Evolutionary conservation across 352 stramenopile genomes (phyloP).

Genomic region (Phytophthora pluvialis): DNA sequence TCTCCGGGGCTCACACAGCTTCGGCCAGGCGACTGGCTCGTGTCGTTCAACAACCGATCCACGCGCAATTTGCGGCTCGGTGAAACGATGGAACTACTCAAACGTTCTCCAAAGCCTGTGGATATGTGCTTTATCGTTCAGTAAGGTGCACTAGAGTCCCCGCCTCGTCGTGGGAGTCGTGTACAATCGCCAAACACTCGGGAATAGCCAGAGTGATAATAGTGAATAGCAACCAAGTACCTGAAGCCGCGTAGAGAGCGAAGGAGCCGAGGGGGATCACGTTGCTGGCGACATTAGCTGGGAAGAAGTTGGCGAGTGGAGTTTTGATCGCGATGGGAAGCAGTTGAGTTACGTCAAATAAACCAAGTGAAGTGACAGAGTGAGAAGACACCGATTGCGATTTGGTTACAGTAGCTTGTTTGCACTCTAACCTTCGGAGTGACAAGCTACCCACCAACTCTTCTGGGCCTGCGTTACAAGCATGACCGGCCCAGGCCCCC

Average conservation of each 20-base stretch:
- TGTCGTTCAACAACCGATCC: constrained; percentile 76
- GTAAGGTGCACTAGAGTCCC: constrained; percentile 31
- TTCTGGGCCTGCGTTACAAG: background rate
- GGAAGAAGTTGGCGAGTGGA: constrained; percentile 11
- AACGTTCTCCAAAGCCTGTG: constrained; percentile 74
- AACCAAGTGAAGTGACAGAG: constrained; percentile 32
- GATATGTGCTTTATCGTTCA: constrained; percentile 85
- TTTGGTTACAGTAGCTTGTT: constrained; percentile 7
- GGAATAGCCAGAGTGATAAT: constrained; percentile 35
- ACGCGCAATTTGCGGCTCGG: constrained; percentile 66
- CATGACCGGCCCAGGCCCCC: background rate
- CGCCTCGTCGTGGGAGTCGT: constrained; percentile 8
- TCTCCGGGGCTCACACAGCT: constrained; percentile 73
- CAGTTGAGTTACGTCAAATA: constrained; percentile 7
- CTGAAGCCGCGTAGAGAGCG: background rate
- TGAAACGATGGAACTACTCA: constrained; percentile 86
- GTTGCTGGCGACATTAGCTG: constrained; percentile 13
- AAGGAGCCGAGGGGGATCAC: constrained; percentile 11
- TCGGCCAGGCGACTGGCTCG: constrained; percentile 72
- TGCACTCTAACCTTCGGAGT: constrained; percentile 22
- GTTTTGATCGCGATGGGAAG: constrained; percentile 16
- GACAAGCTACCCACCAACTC: background rate
- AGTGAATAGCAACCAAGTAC: constrained; percentile 33
- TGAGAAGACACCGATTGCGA: constrained; percentile 17
- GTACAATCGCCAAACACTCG: constrained; percentile 21